Base-by-base conservation (phyloP, 2,329 filamentous ascomycete genomes). In the Ampelomyces quisqualis region DNA sequence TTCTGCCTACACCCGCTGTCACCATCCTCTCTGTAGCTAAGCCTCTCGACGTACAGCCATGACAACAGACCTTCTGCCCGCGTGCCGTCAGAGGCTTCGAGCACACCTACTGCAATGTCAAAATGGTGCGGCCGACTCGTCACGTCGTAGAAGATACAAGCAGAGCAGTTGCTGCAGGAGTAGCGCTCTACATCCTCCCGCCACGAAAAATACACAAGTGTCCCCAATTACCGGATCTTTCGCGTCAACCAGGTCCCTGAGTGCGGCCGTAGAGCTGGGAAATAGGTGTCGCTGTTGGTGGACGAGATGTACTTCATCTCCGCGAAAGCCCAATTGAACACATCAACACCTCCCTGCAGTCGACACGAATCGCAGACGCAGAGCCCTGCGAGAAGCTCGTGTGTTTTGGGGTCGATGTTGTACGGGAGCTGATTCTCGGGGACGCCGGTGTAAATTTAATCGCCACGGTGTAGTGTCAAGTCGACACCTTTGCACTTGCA, bases 361-460 rank as follows among this genome's bases (percentile, higher is more conserved):
- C 74, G 67, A 33, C 77, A 78, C 1, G 74, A 76, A 43, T 75
- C 62, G 57, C 77, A 78, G 1, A 61, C 70, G 32, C 77, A 76
- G 39, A 73, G 65, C 3, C 47, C 55, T 0, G 63, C 69, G 1
- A 71, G 48, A 2, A 58, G 51, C 49, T 75, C 77, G 31, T 70
- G 55, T 2, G 68, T 72, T 3, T 41, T 44, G 0, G 73, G 73
- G 26, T 77, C 70, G 10, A 78, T 58, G 34, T 71, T 74, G 43
- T 59, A 70, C 0, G 73, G 72, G 0, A 77, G 45, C 3, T 70
- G 53, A 7, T 64, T 54, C 11, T 51, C 51, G 6, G 45, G 29
- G 2, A 47, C 45, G 1, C 39, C 43, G 0, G 57, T 47, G 36
- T 67, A n/a, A n/a, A n/a, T n/a, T n/a, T n/a, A 70, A 2, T 64